Percentiles rank a stretch among this genome's conserved stretches.
phyloP scores from a whole-genome alignment of 441 rosid genomes.

The Macaranga tanarius region DNA sequence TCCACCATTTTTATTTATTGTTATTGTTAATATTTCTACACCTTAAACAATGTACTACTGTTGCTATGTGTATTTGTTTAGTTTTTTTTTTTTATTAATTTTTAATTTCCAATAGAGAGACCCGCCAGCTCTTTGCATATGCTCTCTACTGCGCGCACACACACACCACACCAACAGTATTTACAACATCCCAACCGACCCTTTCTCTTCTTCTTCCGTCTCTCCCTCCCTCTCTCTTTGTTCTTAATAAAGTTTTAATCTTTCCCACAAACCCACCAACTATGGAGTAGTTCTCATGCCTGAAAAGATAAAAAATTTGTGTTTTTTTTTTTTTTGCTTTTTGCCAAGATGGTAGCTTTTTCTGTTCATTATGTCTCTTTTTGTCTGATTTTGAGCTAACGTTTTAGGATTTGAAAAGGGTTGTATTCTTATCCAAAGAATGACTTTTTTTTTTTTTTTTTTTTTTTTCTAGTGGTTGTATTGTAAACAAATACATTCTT shows the following conservation, averaged over 20 bases:
- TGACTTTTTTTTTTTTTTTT: constrained; percentile 12
- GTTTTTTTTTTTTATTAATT: background rate
- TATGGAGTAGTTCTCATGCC: background rate
- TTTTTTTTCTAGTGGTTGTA: background rate
- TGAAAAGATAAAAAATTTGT: constrained; percentile 11
- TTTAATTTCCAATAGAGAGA: constrained; percentile 4
- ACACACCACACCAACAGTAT: background rate
- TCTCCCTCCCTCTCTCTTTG: background rate
- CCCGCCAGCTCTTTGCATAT: constrained; percentile 13
- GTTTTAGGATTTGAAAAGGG: constrained; percentile 26
- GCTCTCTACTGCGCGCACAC: constrained; percentile 2
- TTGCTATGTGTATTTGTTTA: background rate
- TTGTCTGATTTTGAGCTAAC: constrained; percentile 28
- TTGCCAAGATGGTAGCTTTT: constrained; percentile 17
- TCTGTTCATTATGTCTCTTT: constrained; percentile 8
- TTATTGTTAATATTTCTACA: too few species aligned
- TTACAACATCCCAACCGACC: constrained; percentile 18
- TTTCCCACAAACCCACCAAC: constrained; percentile 1
- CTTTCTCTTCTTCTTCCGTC: constrained; percentile 7
- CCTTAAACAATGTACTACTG: too few species aligned
- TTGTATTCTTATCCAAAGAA: constrained; percentile 5
- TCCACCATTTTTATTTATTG: too few species aligned
- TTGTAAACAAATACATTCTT: background rate
- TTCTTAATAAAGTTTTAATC: constrained; percentile 14
- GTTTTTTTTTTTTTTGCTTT: constrained; percentile 14